Evolutionary conservation across 2,329 filamentous ascomycete species (phyloP).

Genomic region (Colletotrichum gigasporum): DNA sequence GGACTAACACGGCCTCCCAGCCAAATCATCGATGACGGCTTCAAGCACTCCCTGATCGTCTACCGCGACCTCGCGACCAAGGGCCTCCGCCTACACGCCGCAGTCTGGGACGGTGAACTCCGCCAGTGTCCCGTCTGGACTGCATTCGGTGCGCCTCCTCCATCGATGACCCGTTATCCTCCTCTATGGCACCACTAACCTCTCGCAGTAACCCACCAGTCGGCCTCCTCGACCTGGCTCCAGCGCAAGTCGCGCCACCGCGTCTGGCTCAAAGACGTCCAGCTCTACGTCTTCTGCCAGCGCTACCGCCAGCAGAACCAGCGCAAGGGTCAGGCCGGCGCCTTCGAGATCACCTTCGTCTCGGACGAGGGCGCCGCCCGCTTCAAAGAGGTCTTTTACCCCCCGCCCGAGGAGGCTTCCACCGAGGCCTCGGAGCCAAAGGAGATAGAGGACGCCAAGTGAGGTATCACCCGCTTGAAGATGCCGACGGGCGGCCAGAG

Average conservation of each 20-base stretch:
- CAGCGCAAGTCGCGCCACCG: constrained; percentile 55
- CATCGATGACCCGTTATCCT: not conserved
- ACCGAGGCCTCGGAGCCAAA: not conserved
- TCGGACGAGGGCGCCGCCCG: constrained; percentile 49
- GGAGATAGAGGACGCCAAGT: constrained; percentile 15
- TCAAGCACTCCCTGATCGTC: constrained; percentile 62
- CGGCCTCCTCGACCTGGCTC: constrained; percentile 59
- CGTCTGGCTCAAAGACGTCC: constrained; percentile 62
- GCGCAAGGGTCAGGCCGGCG: constrained; percentile 56
- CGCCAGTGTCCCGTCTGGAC: constrained; percentile 70
- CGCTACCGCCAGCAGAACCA: constrained; percentile 62
- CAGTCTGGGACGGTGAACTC: constrained; percentile 64
- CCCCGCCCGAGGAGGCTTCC: not conserved
- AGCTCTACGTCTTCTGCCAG: constrained; percentile 68
- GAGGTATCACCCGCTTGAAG: not conserved
- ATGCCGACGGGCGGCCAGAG: not conserved
- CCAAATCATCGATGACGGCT: constrained; percentile 65
- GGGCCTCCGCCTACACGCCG: constrained; percentile 64
- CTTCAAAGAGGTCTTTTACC: constrained; percentile 53
- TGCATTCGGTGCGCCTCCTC: constrained; percentile 61
- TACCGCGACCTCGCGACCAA: constrained; percentile 59
- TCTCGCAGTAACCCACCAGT: constrained; percentile 61
- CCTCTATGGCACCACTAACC: not conserved
- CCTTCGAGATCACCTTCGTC: constrained; percentile 62
- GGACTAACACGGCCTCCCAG: constrained; percentile 42